A percentile compares a stretch with the other conserved stretches of the same genome.
phyloP scores from a whole-genome alignment of 768 basidiomycete genomes.

The Leccinum variicolor region DNA sequence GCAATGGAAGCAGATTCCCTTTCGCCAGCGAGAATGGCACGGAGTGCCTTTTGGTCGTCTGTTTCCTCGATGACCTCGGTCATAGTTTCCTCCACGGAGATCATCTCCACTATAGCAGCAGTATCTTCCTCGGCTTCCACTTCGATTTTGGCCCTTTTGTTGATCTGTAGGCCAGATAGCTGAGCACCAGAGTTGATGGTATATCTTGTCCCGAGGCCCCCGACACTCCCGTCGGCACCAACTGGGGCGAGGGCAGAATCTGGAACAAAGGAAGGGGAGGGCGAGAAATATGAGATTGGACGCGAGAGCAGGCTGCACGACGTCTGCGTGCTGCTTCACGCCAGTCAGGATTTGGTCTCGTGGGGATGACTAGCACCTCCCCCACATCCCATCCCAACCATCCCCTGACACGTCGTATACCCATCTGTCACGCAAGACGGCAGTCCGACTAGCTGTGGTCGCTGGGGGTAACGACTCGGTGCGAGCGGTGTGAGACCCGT shows the following conservation, averaged over 20 bases:
- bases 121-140: conserved; percentile 34
- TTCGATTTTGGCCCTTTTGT: conserved; percentile 31
- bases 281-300: conserved; percentile 9
- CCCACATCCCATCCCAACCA: too few relatives aligned
- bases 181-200: conserved; percentile 76
- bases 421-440: too few relatives aligned
- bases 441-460: too few relatives aligned
- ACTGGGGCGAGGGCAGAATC: conserved; percentile 51
- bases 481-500: too few relatives aligned
- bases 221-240: conserved; percentile 70
- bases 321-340: conserved; percentile 70
- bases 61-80: conserved; percentile 45
- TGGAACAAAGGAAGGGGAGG: conserved; percentile 55
- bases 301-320: conserved; percentile 21
- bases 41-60: conserved; percentile 78
- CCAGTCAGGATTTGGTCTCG: conserved; percentile 90
- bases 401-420: too few relatives aligned
- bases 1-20: conserved; percentile 40
- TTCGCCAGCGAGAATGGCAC: conserved; percentile 65
- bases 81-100: conserved; percentile 14
- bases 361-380: conserved; percentile 79
- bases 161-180: conserved; percentile 61
- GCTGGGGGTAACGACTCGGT: too few relatives aligned
- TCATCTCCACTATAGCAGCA: not conserved
- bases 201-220: conserved; percentile 72